phyloP scores from a whole-genome alignment of 352 stramenopile species.

The Phytophthora pseudosyringae region DNA sequence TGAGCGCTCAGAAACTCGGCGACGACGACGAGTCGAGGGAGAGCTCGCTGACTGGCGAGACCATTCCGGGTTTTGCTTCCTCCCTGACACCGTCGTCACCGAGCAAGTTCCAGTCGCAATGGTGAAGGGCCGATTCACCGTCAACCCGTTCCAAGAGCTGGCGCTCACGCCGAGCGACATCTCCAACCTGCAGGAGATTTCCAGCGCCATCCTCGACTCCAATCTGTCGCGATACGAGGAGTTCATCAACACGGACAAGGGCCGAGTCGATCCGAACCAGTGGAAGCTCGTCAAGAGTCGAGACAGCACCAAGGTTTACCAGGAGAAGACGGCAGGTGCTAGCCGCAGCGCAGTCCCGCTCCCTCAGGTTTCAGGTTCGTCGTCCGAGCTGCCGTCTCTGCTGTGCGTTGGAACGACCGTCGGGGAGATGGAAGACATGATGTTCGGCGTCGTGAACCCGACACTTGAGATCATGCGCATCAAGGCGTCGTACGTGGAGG shows the following conservation, averaged over 20 bases:
- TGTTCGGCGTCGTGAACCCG: slow-evolving; percentile 42
- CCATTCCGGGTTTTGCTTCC: slow-evolving; percentile 29
- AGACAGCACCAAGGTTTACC: slow-evolving; percentile 33
- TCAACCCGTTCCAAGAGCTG: slow-evolving; percentile 45
- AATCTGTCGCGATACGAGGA: slow-evolving; percentile 42
- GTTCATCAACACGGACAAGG: slow-evolving; percentile 34
- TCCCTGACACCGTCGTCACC: slow-evolving; percentile 7
- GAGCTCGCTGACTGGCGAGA: neutral
- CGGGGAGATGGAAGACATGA: slow-evolving; percentile 43
- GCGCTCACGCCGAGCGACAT: slow-evolving; percentile 29
- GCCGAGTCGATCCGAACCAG: slow-evolving; percentile 13
- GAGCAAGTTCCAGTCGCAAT: slow-evolving; percentile 9
- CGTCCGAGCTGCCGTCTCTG: slow-evolving; percentile 34
- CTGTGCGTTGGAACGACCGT: slow-evolving; percentile 44
- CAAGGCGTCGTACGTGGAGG: slow-evolving; percentile 33
- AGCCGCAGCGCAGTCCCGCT: slow-evolving; percentile 18
- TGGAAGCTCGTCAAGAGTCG: slow-evolving; percentile 48
- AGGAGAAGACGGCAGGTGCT: slow-evolving; percentile 13
- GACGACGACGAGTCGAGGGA: neutral
- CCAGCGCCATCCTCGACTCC: slow-evolving; percentile 31
- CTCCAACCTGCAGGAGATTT: slow-evolving; percentile 38
- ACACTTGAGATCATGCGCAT: slow-evolving; percentile 42
- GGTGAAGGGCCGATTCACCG: slow-evolving; percentile 42
- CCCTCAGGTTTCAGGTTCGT: slow-evolving; percentile 20
- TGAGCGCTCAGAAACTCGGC: neutral